Evolutionary conservation across 2,329 filamentous ascomycete genomes (phyloP).

Genomic region (Paramyrothecium roridum): DNA sequence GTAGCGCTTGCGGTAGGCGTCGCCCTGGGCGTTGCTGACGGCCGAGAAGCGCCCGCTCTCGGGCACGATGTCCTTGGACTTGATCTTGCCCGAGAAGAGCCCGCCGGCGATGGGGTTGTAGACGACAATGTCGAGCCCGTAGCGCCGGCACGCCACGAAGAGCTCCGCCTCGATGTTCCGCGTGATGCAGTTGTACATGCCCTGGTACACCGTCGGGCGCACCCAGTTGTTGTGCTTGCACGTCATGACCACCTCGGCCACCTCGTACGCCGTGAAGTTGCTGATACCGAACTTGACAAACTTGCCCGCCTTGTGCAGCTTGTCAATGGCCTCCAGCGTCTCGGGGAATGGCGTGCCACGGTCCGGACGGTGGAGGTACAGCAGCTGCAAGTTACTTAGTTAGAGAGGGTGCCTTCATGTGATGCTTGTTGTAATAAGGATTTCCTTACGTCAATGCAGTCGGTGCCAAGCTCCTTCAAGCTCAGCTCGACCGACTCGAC

Average conservation of each 20-base stretch:
- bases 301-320: slow-evolving; percentile 81
- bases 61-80: slow-evolving; percentile 59
- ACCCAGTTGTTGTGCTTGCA: slow-evolving; percentile 81
- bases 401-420: not conserved
- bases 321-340: slow-evolving; percentile 73
- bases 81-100: slow-evolving; percentile 77
- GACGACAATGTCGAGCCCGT: slow-evolving; percentile 74
- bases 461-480: slow-evolving; percentile 67
- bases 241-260: slow-evolving; percentile 78
- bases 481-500: slow-evolving; percentile 63
- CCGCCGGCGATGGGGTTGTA: slow-evolving; percentile 84
- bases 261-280: slow-evolving; percentile 85
- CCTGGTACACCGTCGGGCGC: slow-evolving; percentile 79
- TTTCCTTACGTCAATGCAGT: slow-evolving; percentile 62
- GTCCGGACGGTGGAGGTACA: slow-evolving; percentile 41
- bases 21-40: slow-evolving; percentile 45
- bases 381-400: slow-evolving; percentile 19
- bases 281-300: slow-evolving; percentile 77
- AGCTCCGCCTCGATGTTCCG: slow-evolving; percentile 74
- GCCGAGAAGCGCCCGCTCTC: slow-evolving; percentile 69
- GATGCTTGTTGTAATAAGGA: not conserved
- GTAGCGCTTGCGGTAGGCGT: slow-evolving; percentile 64
- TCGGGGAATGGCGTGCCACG: slow-evolving; percentile 72
- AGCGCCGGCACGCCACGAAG: slow-evolving; percentile 69
- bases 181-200: slow-evolving; percentile 82